Evolutionary conservation across 208 protist species (phyloP).

Genomic region (Leishmania guyanensis): DNA sequence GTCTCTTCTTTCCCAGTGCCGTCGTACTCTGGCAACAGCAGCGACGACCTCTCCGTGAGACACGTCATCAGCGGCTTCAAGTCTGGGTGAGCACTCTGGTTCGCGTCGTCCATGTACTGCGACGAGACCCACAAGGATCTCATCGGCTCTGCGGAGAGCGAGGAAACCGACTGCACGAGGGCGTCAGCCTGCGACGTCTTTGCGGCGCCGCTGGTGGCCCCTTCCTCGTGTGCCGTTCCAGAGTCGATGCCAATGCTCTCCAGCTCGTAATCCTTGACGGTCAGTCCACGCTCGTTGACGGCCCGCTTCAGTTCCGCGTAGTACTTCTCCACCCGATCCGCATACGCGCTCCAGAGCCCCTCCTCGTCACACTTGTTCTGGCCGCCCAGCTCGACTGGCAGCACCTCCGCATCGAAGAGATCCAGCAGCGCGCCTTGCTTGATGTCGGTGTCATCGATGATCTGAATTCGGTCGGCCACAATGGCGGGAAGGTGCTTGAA

Average conservation of each 20-base stretch:
- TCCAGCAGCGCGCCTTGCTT: slow-evolving; percentile 52
- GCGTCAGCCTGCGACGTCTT: slow-evolving; percentile 16
- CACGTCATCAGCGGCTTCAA: slow-evolving; percentile 45
- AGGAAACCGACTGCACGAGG: slow-evolving; percentile 19
- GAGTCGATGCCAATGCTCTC: slow-evolving; percentile 33
- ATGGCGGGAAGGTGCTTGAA: slow-evolving; percentile 57
- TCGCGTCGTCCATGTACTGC: too few relatives aligned
- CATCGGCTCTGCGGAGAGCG: slow-evolving; percentile 8
- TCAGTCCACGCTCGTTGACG: slow-evolving; percentile 46
- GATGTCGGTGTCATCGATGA: slow-evolving; percentile 47
- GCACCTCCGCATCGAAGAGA: slow-evolving; percentile 48
- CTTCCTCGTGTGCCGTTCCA: not conserved
- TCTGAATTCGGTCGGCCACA: slow-evolving; percentile 65
- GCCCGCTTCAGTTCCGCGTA: slow-evolving; percentile 50
- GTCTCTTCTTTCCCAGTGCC: not conserved
- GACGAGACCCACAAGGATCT: not conserved
- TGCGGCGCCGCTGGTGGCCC: not conserved
- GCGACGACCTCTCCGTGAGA: slow-evolving; percentile 21
- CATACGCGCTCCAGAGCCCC: slow-evolving; percentile 40
- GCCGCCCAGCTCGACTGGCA: slow-evolving; percentile 62
- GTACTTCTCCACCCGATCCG: slow-evolving; percentile 51
- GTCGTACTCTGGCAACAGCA: slow-evolving; percentile 8
- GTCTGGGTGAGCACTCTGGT: slow-evolving; percentile 10
- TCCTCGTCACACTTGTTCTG: slow-evolving; percentile 57
- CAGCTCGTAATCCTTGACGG: slow-evolving; percentile 78